phyloP scores from a whole-genome alignment of 2,329 filamentous ascomycete species.

The Mycosphaerella sp. region DNA sequence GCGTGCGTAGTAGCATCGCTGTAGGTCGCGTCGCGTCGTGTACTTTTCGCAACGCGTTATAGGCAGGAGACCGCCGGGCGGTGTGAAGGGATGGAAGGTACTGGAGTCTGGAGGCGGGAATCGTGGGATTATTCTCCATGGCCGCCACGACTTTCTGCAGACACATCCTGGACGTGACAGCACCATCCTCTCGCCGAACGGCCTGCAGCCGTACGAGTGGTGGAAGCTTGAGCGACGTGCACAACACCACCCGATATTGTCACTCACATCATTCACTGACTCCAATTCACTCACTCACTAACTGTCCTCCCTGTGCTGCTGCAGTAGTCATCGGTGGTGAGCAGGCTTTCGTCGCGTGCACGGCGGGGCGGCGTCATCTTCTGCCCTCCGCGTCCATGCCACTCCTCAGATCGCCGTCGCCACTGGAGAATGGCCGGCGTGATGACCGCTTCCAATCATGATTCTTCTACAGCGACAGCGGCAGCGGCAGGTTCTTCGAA shows the following conservation, averaged over 20 bases:
- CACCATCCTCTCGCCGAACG: neutral
- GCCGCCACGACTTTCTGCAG: constrained; percentile 3
- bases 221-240: neutral
- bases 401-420: neutral
- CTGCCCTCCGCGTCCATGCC: neutral
- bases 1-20: too few species aligned
- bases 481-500: constrained; percentile 5
- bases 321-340: too few species aligned
- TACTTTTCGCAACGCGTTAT: too few species aligned
- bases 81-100: too few species aligned
- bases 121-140: too few species aligned
- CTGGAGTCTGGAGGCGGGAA: too few species aligned
- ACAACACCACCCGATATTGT: neutral
- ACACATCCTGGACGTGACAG: neutral
- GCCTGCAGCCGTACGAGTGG: neutral
- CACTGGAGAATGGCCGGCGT: neutral
- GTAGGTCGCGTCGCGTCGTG: too few species aligned
- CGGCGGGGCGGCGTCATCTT: neutral
- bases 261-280: too few species aligned
- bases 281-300: too few species aligned
- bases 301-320: too few species aligned
- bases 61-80: too few species aligned
- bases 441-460: neutral
- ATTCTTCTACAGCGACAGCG: too few species aligned
- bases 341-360: neutral